These are phyloP conservation scores for Termitomyces sp. DNA, from an alignment of 768 basidiomycete genomes.

Conservation along the genomic window DNA sequence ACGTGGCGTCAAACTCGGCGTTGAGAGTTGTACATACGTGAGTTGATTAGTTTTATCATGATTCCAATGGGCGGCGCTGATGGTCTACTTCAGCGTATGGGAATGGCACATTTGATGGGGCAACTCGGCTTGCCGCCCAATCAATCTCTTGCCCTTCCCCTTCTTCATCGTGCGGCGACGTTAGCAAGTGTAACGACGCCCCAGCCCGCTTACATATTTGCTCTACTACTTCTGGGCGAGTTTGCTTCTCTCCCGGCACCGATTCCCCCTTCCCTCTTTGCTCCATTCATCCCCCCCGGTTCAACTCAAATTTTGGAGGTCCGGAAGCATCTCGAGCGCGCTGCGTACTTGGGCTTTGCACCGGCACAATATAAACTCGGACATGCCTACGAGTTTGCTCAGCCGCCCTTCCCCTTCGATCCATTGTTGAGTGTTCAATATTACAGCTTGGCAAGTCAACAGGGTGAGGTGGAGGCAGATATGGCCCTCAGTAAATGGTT, in stretches of 20 bases:
- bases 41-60: conserved; percentile 22
- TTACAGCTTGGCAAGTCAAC: conserved; percentile 78
- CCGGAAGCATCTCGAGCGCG: conserved; percentile 72
- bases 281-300: conserved; percentile 50
- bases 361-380: conserved; percentile 93
- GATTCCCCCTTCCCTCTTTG: conserved; percentile 42
- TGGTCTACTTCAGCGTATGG: conserved; percentile 61
- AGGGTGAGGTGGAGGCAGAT: conserved; percentile 89
- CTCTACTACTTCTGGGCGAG: conserved; percentile 82
- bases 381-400: conserved; percentile 88
- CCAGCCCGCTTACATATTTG: conserved; percentile 86
- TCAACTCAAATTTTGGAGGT: conserved; percentile 57
- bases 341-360: conserved; percentile 81
- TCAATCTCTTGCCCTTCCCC: conserved; percentile 56
- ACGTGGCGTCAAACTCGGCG: conserved; percentile 68
- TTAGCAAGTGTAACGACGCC: conserved; percentile 72
- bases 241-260: conserved; percentile 65
- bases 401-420: conserved; percentile 82
- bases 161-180: conserved; percentile 76
- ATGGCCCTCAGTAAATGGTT: conserved; percentile 99
- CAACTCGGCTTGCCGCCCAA: conserved; percentile 68
- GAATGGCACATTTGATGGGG: conserved; percentile 88
- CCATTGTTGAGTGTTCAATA: conserved; percentile 88
- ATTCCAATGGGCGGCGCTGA: neutral
- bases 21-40: conserved; percentile 82